Evolutionary conservation across 2,329 filamentous ascomycete genomes (phyloP).

Genomic region (Fusarium globosum): DNA sequence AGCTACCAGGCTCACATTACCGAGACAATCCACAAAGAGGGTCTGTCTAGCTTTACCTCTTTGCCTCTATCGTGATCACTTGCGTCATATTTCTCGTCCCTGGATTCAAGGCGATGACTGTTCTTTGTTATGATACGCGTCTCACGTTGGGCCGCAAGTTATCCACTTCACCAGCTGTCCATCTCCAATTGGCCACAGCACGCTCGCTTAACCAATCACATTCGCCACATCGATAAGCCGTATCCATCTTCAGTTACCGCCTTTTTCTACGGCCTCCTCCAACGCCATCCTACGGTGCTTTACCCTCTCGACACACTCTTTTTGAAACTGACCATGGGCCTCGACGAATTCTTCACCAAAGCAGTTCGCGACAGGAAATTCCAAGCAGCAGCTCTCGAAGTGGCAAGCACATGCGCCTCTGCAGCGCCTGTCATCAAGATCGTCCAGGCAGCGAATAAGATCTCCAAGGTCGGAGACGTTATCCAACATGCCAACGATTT

Average conservation of each 20-base stretch:
- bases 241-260: slow-evolving; percentile 33
- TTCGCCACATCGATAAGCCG: not conserved
- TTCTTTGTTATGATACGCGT: slow-evolving; percentile 11
- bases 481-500: slow-evolving; percentile 42
- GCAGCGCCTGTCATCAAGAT: slow-evolving; percentile 37
- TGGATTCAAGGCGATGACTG: not conserved
- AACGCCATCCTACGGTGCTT: not conserved
- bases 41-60: not conserved
- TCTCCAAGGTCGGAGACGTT: slow-evolving; percentile 41
- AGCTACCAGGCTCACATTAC: not conserved
- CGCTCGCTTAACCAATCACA: not conserved
- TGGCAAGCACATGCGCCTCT: slow-evolving; percentile 25
- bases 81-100: slow-evolving; percentile 1
- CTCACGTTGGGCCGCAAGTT: slow-evolving; percentile 27
- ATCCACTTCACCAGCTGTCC: slow-evolving; percentile 25
- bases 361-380: slow-evolving; percentile 28
- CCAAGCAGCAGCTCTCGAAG: slow-evolving; percentile 27
- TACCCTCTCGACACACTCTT: not conserved
- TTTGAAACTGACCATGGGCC: slow-evolving; percentile 15
- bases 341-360: slow-evolving; percentile 24
- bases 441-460: slow-evolving; percentile 43
- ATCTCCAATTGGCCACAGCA: slow-evolving; percentile 4
- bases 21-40: slow-evolving; percentile 1
- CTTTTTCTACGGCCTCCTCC: slow-evolving; percentile 23
- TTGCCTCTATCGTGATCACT: not conserved